Base-by-base conservation (phyloP, 2,329 filamentous ascomycete genomes). In the Exophiala oligosperma region DNA sequence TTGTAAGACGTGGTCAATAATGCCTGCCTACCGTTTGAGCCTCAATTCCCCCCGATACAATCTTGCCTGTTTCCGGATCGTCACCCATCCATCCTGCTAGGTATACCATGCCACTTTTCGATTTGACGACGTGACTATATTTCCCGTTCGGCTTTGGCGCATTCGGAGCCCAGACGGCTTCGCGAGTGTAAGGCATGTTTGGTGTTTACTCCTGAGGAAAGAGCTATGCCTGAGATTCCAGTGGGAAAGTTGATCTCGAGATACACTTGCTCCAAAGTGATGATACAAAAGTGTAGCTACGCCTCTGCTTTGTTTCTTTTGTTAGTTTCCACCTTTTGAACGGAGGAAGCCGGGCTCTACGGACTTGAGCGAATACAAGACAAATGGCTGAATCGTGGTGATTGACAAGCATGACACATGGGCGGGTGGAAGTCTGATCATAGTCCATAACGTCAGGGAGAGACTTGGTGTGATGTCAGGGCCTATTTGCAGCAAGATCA, bases 1-100 rank as follows among this genome's bases (percentile, higher is more conserved):
- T 35, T 5, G 32, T 17, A 17, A 11, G 32, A 35, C 32, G 32
- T 8, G 32, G 11, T 35, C 32, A 35, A 35, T 11, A 17, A 17
- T 17, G 17, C 17, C 17, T 17, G 44, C 54, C 35, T 51, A 56
- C 54, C 6, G 54, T 57, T 46, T 57, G 54, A 29, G 48, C 54
- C 28, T 40, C 48, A 23, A 52, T 57, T 0, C 40, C 49, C 9
- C 49, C 40, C 2, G n/a, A 17, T 4, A 57, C 49, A n/a, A 48
- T 48, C n/a, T 28, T 29, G n/a, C 46, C 46, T 6, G 46, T 48
- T 26, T 48, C 46, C 8, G 46, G 46, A 32, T 48, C 46, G 8
- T 48, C 46, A 8, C 46, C 46, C 46, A 48, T 48, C 46, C 46
- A 48, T 24, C 46, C 46, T 14, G 46, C 46, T 26, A 48, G 24